Evolutionary conservation across 1,284 basidiomycete species (phyloP).

Genomic region (Xerocomus tenax): DNA sequence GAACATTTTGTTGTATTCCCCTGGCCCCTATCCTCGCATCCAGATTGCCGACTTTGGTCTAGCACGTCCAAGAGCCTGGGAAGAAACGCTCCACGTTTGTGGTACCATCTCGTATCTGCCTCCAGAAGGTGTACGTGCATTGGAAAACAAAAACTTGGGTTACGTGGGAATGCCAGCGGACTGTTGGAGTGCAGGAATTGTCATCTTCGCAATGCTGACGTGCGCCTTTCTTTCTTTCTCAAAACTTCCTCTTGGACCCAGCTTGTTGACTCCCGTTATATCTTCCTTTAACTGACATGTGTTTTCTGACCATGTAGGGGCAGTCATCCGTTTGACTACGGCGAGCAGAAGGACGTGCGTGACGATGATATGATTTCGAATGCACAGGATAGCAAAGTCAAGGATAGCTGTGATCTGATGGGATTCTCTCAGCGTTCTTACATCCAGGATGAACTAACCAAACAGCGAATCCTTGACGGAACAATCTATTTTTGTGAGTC

Average conservation of each 20-base stretch:
- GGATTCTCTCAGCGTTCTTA: constrained; percentile 41
- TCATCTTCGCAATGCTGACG: constrained; percentile 74
- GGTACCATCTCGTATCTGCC: constrained; percentile 81
- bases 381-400: constrained; percentile 9
- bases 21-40: constrained; percentile 73
- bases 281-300: constrained; percentile 9
- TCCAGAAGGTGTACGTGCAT: constrained; percentile 69
- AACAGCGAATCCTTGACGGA: constrained; percentile 59
- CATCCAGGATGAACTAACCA: constrained; percentile 50
- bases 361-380: constrained; percentile 6
- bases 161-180: constrained; percentile 75
- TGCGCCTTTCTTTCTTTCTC: constrained; percentile 33
- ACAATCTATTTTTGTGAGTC: constrained; percentile 45
- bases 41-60: constrained; percentile 83
- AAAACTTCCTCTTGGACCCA: background rate
- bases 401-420: constrained; percentile 27
- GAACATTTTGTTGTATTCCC: constrained; percentile 69
- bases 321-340: constrained; percentile 65
- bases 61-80: constrained; percentile 68
- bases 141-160: constrained; percentile 61
- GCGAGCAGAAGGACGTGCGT: constrained; percentile 28
- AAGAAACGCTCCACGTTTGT: constrained; percentile 71
- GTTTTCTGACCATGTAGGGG: constrained; percentile 39
- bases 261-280: background rate
- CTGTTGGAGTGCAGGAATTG: constrained; percentile 76